Conservation (phyloP, 768 basidiomycete species). For the Suillus placidus region DNA sequence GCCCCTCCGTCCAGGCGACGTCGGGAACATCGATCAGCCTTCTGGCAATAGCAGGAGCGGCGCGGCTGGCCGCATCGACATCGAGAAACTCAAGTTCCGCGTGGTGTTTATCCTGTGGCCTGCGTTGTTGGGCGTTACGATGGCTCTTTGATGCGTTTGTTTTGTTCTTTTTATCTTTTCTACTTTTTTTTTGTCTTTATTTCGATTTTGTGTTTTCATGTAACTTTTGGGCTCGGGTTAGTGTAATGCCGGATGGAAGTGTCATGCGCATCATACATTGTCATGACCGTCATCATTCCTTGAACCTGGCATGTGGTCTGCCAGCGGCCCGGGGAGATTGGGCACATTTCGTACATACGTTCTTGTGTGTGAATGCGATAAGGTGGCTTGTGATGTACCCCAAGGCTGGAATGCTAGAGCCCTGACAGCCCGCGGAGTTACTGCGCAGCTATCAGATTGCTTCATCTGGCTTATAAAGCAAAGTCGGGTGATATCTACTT, state of each 20-base stretch:
- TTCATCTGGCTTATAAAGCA: background rate
- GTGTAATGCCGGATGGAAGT: background rate
- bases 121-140: constrained; percentile 54
- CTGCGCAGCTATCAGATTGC: no score
- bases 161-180: background rate
- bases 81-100: constrained; percentile 46
- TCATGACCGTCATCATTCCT: no score
- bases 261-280: background rate
- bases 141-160: constrained; percentile 43
- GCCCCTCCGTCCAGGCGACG: constrained; percentile 10
- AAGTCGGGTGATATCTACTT: background rate
- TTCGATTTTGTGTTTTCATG: constrained; percentile 8
- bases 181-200: background rate
- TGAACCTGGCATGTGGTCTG: no score
- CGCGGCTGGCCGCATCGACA: constrained; percentile 29
- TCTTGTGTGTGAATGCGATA: background rate
- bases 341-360: background rate
- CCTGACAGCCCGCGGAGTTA: no score
- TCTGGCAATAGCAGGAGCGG: constrained; percentile 19
- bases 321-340: no score
- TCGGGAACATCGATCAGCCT: constrained; percentile 3
- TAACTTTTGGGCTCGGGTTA: background rate
- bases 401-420: no score
- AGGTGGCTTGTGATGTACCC: background rate
- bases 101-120: constrained; percentile 59